These are phyloP conservation scores for Aquilaria malaccensis DNA, from an alignment of 345 rosid species.

Conservation along the genomic window DNA sequence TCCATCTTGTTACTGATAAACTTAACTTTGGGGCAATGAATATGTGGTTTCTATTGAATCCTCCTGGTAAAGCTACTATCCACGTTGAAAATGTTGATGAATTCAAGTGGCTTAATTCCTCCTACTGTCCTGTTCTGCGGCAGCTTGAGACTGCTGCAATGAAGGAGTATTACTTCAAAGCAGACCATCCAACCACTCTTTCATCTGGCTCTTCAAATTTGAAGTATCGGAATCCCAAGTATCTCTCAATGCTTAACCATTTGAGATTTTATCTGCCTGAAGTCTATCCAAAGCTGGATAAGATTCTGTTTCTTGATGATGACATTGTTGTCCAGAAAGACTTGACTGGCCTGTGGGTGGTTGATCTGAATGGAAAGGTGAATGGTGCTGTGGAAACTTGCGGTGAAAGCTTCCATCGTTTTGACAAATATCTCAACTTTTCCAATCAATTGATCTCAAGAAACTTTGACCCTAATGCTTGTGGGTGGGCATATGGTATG, in stretches of 20 bases:
- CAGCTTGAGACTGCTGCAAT: slow-evolving; percentile 92
- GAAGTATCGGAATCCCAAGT: slow-evolving; percentile 95
- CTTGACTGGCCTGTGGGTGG: slow-evolving; percentile 79
- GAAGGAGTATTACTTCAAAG: slow-evolving; percentile 97
- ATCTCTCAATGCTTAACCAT: slow-evolving; percentile 96
- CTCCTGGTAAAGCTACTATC: slow-evolving; percentile 90
- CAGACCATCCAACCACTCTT: slow-evolving; percentile 77
- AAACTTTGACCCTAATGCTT: slow-evolving; percentile 90
- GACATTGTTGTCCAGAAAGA: slow-evolving; percentile 99
- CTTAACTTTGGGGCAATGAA: slow-evolving; percentile 97
- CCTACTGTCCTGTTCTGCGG: slow-evolving; percentile 93
- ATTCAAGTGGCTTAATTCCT: slow-evolving; percentile 96
- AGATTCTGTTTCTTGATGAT: slow-evolving; percentile 90
- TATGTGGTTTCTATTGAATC: slow-evolving; percentile 97
- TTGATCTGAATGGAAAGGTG: slow-evolving; percentile 81
- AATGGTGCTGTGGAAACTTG: slow-evolving; percentile 99
- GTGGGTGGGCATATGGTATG: slow-evolving; percentile 99
- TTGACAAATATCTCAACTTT: slow-evolving; percentile 94
- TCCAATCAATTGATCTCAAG: slow-evolving; percentile 85
- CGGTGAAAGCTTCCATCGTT: slow-evolving; percentile 97
- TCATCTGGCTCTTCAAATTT: slow-evolving; percentile 84
- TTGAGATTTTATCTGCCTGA: slow-evolving; percentile 93
- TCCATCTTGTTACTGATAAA: slow-evolving; percentile 93
- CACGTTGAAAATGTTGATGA: slow-evolving; percentile 98
- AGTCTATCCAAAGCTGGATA: slow-evolving; percentile 87